Evolutionary conservation across 768 basidiomycete genomes (phyloP), one percentile per base, ranked within the genome.

Genomic region (Tylopilus subfusipes): DNA sequence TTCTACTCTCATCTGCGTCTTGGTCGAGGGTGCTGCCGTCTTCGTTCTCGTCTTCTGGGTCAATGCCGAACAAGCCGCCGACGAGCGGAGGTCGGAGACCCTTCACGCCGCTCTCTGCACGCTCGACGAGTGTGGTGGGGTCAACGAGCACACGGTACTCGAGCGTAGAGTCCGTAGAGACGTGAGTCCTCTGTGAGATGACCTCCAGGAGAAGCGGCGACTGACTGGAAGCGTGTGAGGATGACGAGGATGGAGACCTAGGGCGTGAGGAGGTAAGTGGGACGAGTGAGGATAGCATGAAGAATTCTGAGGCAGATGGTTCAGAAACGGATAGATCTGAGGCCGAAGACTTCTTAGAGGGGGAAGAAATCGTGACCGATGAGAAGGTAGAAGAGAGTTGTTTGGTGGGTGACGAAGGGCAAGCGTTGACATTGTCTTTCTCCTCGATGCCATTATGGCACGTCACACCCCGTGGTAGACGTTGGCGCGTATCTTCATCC

Each of bases 81-180:
- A 69, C 62, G 14, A 75, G 72, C 16, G 75, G 72, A 33, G 75
- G 75, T 4, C 90, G 78, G 19, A 78, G 72, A 9, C 88, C 89
- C 50, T 77, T 75, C 49, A 95, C 78, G 0, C 88, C 89, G 0
- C 76, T 78, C 59, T 84, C 84, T 13, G 85, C 80, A 0, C 90
- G 73, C 4, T 71, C 74, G 5, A 90, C 87, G 21, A 93, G 78
- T 43, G 79, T 76, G 6, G 76, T 75, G 0, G 89, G 92, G 8
- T 82, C 78, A 49, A 93, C 76, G 61, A 92, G 86, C 13, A 95
- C 72, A 1, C 93, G 86, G 60, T 92, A 93, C 68, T 96, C 93
- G 39, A 84, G 74, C 1, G 84, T 72, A 9, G 76, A 71, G 60
- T 91, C 90, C 0, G 90, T 90, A 12, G 81, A 89, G 0, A 78